Percentiles rank a stretch among this genome's conserved stretches.
phyloP scores from a whole-genome alignment of 2,329 filamentous ascomycete genomes.

The Geoglossum cookeanum region DNA sequence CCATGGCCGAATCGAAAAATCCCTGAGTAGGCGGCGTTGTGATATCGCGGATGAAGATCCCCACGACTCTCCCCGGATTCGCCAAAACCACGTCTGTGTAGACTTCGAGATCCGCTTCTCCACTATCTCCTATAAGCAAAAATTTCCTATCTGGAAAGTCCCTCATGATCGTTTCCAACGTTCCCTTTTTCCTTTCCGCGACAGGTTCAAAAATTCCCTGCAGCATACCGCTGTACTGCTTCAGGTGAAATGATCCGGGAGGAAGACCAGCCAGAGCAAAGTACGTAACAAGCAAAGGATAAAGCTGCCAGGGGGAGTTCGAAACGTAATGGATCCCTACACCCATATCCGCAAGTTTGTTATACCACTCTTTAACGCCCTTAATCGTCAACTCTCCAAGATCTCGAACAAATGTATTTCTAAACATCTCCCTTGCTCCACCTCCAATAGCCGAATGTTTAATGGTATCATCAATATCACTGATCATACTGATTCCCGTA shows the following conservation, averaged over 20 bases:
- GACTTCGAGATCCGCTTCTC: conserved; percentile 89
- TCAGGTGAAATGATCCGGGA: conserved; percentile 78
- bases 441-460: conserved; percentile 82
- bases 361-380: conserved; percentile 84
- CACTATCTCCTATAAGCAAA: conserved; percentile 83
- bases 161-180: conserved; percentile 62
- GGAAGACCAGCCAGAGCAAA: conserved; percentile 68
- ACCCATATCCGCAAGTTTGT: conserved; percentile 52
- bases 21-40: conserved; percentile 55
- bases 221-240: conserved; percentile 91
- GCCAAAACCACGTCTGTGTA: conserved; percentile 84
- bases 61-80: conserved; percentile 66
- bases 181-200: conserved; percentile 80
- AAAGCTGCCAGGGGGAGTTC: conserved; percentile 98
- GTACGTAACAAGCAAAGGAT: conserved; percentile 69
- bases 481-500: conserved; percentile 75
- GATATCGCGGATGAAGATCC: conserved; percentile 87
- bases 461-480: conserved; percentile 93
- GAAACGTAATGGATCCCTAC: conserved; percentile 93
- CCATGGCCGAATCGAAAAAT: conserved; percentile 55
- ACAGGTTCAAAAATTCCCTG: conserved; percentile 97
- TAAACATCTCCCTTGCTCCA: conserved; percentile 84
- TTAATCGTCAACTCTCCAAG: conserved; percentile 63
- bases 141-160: conserved; percentile 87
- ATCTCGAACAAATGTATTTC: conserved; percentile 86